A percentile compares a stretch with the other conserved stretches of the same genome.
phyloP scores from a whole-genome alignment of 768 basidiomycete species.

The Asterophora parasitica region DNA sequence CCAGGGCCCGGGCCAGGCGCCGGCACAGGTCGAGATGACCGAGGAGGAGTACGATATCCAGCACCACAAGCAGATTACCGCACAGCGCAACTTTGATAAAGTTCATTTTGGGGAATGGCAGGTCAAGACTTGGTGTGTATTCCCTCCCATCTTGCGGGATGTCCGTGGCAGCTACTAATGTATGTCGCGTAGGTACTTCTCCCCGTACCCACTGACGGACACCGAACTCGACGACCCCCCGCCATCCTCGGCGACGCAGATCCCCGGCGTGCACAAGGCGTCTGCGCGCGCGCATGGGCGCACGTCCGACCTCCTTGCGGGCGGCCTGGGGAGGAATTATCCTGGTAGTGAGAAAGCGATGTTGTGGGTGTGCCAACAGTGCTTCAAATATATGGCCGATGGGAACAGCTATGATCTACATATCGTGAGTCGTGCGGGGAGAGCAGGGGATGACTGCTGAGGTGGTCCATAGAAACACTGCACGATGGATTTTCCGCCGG shows the following conservation, averaged over 20 bases:
- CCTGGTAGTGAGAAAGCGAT: constrained; percentile 40
- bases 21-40: constrained; percentile 37
- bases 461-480: constrained; percentile 55
- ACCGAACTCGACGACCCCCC: constrained; percentile 52
- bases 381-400: constrained; percentile 95
- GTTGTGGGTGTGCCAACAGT: constrained; percentile 86
- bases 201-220: constrained; percentile 82
- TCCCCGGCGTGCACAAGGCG: constrained; percentile 45
- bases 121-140: constrained; percentile 84
- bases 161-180: too few species aligned
- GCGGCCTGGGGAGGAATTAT: constrained; percentile 49
- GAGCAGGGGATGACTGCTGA: background rate
- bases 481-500: constrained; percentile 69
- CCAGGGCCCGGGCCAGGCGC: constrained; percentile 10
- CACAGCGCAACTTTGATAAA: constrained; percentile 79
- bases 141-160: too few species aligned
- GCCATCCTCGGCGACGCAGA: constrained; percentile 27
- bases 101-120: constrained; percentile 83
- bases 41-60: constrained; percentile 70
- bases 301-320: constrained; percentile 68
- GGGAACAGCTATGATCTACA: constrained; percentile 61
- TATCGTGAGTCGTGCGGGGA: constrained; percentile 42
- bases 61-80: constrained; percentile 61
- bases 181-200: constrained; percentile 69
- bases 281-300: constrained; percentile 62